Evolutionary conservation across 768 basidiomycete species (phyloP), one percentile per base, ranked within the genome.

Genomic region (Boletus tylopilopsis): DNA sequence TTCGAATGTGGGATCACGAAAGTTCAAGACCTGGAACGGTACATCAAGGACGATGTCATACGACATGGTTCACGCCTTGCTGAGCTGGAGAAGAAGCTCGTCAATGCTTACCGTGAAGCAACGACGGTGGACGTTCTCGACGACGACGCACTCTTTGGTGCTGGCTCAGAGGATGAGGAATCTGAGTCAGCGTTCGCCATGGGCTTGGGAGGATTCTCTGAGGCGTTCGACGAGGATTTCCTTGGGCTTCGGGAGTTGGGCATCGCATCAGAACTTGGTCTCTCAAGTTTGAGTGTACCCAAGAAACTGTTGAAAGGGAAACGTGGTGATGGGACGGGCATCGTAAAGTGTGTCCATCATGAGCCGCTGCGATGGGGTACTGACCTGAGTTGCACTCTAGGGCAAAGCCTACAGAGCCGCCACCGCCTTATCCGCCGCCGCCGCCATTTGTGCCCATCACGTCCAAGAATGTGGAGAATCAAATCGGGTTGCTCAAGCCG

Each of bases 211-310:
- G 87, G 90, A 60, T 93, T 95, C 65, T 85, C 90, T 0, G 90
- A 92, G 43, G 76, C 83, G 15, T 77, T 94, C 15, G 94, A 93
- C 27, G 93, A 94, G 59, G 94, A 98, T 66, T 95, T 94, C 70
- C 78, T 97, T 12, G 94, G 94, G 11, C 75, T 97, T 23, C 79
- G 82, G 42, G 92, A 89, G 61, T 71, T 93, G 37, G 94, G 94
- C 25, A 90, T 96, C 43, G 93, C 91, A 19, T 79, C 78, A 36
- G 94, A 96, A 61, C 76, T 88, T 42, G 90, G 90, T 13, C 71
- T 95, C 52, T 78, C 85, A 15, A 85, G 78, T 56, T 76, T 97
- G 45, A 79, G 76, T 16, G 78, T 95, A 30, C 94, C 94, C 10
- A 85, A 84, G 68, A 78, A 74, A 53, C 68, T 97, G 27, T 78